Evolutionary conservation across 495 filamentous ascomycete genomes (phyloP).

Genomic region (Xylaria longipes): DNA sequence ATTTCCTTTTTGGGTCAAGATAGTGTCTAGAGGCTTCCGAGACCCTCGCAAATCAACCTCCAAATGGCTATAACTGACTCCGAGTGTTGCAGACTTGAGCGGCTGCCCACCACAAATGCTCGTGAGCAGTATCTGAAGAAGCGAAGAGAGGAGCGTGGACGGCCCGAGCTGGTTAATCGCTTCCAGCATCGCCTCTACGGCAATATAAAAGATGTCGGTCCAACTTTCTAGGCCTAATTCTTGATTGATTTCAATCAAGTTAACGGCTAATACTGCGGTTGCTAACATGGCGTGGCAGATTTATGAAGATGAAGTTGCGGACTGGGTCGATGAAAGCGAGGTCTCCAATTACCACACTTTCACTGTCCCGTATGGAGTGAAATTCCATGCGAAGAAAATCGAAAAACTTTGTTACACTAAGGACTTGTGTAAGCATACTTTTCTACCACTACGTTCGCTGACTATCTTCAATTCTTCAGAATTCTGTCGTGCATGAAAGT

Average conservation of each 20-base stretch:
- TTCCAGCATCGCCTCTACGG: conserved; percentile 46
- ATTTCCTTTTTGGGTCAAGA: no score
- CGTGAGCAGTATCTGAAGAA: conserved; percentile 70
- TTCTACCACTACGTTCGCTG: not conserved
- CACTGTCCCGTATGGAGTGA: conserved; percentile 75
- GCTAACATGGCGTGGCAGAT: conserved; percentile 10
- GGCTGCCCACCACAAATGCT: conserved; percentile 67
- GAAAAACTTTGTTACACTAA: conserved; percentile 80
- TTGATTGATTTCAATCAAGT: not conserved
- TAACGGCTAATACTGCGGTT: not conserved
- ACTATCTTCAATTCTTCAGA: not conserved
- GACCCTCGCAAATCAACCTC: no score
- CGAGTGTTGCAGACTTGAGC: no score
- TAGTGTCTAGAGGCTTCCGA: no score
- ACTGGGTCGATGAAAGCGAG: conserved; percentile 78
- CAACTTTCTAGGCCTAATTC: not conserved
- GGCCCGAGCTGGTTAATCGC: conserved; percentile 52
- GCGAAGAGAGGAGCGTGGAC: conserved; percentile 71
- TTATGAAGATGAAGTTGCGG: conserved; percentile 76
- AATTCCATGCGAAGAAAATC: conserved; percentile 73
- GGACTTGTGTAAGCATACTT: conserved; percentile 59
- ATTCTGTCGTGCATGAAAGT: not conserved
- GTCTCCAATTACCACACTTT: conserved; percentile 80
- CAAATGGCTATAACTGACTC: no score
- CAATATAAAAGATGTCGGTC: conserved; percentile 70